Evolutionary conservation across 139 green algal species (phyloP).

Genomic region (Penium margaritaceum): DNA sequence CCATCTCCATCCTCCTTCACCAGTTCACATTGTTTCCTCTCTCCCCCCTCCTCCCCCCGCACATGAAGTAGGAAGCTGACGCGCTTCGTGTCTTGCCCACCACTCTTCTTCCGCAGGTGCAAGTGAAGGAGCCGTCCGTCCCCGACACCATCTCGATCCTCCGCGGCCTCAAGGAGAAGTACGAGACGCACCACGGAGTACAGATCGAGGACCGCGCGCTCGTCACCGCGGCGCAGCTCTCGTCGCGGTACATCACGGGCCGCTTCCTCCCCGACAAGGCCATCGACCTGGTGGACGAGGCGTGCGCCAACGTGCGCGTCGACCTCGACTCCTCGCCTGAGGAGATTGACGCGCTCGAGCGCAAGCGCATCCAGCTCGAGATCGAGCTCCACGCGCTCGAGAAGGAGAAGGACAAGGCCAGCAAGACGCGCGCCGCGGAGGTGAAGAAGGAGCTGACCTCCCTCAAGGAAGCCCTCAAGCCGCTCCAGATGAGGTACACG

Average conservation of each 20-base stretch:
- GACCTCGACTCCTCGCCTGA: conserved; percentile 74
- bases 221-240: conserved; percentile 63
- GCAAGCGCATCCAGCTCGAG: conserved; percentile 51
- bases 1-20: background rate
- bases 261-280: conserved; percentile 81
- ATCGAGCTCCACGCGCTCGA: conserved; percentile 63
- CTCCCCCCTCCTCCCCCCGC: no score
- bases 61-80: background rate
- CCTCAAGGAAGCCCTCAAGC: conserved; percentile 68
- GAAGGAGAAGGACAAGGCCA: conserved; percentile 78
- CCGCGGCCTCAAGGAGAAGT: conserved; percentile 79
- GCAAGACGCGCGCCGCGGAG: conserved; percentile 57
- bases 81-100: background rate
- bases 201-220: conserved; percentile 64
- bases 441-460: conserved; percentile 59
- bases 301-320: conserved; percentile 63
- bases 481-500: conserved; percentile 69
- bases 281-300: conserved; percentile 79
- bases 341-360: conserved; percentile 74
- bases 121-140: conserved; percentile 74
- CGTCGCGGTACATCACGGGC: conserved; percentile 62
- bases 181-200: conserved; percentile 71
- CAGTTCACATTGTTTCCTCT: no score
- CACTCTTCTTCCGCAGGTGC: conserved; percentile 55
- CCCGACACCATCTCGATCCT: conserved; percentile 86